A percentile compares a stretch with the other conserved stretches of the same genome.
phyloP scores from a whole-genome alignment of 768 basidiomycete species.

The Kwoniella europaea region DNA sequence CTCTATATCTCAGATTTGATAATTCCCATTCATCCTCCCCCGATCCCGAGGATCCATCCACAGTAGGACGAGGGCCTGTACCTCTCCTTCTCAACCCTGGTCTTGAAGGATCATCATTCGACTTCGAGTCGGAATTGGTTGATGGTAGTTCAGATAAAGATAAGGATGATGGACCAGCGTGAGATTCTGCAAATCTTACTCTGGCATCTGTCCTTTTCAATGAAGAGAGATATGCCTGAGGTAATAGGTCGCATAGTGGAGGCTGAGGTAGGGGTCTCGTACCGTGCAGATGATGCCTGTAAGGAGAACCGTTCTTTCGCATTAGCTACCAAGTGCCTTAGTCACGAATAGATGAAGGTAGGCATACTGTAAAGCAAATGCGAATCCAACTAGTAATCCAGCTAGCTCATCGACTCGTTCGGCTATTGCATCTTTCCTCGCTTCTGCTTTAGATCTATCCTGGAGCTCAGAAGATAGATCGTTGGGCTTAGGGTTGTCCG shows the following conservation, averaged over 20 bases:
- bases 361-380: slow-evolving; percentile 54
- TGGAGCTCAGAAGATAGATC: neutral
- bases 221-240: slow-evolving; percentile 50
- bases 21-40: slow-evolving; percentile 46
- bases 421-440: slow-evolving; percentile 19
- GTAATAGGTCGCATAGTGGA: slow-evolving; percentile 55
- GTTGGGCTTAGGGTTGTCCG: neutral
- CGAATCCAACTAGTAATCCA: slow-evolving; percentile 51
- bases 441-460: slow-evolving; percentile 5
- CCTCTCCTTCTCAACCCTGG: slow-evolving; percentile 42
- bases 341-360: no score
- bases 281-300: slow-evolving; percentile 52
- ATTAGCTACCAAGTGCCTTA: no score
- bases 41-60: slow-evolving; percentile 22
- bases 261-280: slow-evolving; percentile 50
- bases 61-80: slow-evolving; percentile 42
- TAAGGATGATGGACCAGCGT: slow-evolving; percentile 31
- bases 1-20: slow-evolving; percentile 30
- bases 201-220: slow-evolving; percentile 53
- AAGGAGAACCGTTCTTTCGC: no score
- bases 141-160: slow-evolving; percentile 6
- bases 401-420: slow-evolving; percentile 49
- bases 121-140: neutral
- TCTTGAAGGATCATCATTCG: slow-evolving; percentile 15
- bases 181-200: slow-evolving; percentile 52